These are phyloP conservation scores for Diaporthe citriasiana DNA, from an alignment of 2,329 filamentous ascomycete species.

Conservation along the genomic window DNA sequence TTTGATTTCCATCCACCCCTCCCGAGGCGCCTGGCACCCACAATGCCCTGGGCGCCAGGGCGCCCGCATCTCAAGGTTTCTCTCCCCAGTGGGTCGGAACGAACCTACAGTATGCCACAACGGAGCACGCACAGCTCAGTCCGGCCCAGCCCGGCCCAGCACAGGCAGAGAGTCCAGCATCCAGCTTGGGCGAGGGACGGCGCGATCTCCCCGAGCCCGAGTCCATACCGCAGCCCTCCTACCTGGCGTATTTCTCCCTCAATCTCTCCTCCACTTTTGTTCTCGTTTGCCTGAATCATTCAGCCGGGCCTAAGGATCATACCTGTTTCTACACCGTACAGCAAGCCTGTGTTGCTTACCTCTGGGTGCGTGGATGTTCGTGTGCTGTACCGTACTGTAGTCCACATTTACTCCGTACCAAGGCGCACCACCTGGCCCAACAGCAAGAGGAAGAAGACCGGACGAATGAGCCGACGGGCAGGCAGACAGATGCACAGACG, in stretches of 20 bases:
- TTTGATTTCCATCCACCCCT: conserved; percentile 35
- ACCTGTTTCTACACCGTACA: conserved; percentile 2
- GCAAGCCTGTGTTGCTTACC: not conserved
- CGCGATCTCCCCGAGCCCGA: conserved; percentile 19
- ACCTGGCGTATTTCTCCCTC: not conserved
- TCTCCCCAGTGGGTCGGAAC: conserved; percentile 26
- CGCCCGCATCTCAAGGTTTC: conserved; percentile 19
- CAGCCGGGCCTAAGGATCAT: not conserved
- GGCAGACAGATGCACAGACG: conserved; percentile 22
- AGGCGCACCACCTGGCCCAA: not conserved
- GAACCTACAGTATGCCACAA: conserved; percentile 29
- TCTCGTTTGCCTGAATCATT: conserved; percentile 13
- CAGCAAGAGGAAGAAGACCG: not conserved
- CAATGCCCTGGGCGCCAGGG: not conserved
- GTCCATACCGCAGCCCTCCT: not conserved
- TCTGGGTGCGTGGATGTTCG: not conserved
- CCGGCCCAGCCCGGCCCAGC: not conserved
- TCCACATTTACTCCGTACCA: conserved; percentile 29
- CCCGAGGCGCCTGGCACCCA: conserved; percentile 20
- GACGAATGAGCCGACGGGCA: not conserved
- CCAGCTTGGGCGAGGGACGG: not conserved
- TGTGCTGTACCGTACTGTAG: conserved; percentile 4
- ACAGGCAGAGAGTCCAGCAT: not conserved
- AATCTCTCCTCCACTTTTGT: not conserved
- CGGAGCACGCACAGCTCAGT: conserved; percentile 18